phyloP scores from a whole-genome alignment of 1,284 basidiomycete species.

The Naganishia sp. region DNA sequence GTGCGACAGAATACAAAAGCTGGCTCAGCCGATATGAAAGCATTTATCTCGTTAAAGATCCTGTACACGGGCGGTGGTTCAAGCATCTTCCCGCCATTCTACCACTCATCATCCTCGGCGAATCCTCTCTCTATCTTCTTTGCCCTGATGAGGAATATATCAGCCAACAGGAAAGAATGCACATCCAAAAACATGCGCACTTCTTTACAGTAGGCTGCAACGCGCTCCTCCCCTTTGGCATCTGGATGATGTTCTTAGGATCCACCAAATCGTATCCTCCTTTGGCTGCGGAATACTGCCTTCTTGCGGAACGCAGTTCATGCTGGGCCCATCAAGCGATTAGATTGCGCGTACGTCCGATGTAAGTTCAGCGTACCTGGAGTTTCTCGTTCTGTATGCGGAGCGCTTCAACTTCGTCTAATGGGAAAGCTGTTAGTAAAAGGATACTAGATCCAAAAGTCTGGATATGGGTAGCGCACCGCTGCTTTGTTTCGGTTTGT shows the following conservation, averaged over 20 bases:
- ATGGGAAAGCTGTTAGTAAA: neutral
- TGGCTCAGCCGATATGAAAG: conserved; percentile 18
- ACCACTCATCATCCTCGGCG: conserved; percentile 22
- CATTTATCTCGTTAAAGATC: neutral
- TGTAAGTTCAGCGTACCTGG: conserved; percentile 1
- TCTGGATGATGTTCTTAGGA: conserved; percentile 5
- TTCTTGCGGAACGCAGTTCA: conserved; percentile 7
- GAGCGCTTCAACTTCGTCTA: conserved; percentile 8
- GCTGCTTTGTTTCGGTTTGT: neutral
- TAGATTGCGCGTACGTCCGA: neutral
- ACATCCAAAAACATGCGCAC: neutral
- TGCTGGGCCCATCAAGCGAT: neutral
- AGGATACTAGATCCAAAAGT: neutral
- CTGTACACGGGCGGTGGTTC: neutral
- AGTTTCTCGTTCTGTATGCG: conserved; percentile 20
- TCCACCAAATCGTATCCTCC: conserved; percentile 22
- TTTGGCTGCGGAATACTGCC: conserved; percentile 7
- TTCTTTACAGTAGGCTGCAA: conserved; percentile 21
- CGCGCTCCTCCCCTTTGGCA: conserved; percentile 13
- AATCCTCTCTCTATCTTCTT: conserved; percentile 18
- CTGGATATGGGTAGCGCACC: neutral
- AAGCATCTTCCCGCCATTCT: neutral
- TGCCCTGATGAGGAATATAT: neutral
- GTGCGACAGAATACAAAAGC: conserved; percentile 25
- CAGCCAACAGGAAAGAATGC: neutral